Evolutionary conservation across 257 asterid genomes (phyloP).

Genomic region (Cruciata laevipes): DNA sequence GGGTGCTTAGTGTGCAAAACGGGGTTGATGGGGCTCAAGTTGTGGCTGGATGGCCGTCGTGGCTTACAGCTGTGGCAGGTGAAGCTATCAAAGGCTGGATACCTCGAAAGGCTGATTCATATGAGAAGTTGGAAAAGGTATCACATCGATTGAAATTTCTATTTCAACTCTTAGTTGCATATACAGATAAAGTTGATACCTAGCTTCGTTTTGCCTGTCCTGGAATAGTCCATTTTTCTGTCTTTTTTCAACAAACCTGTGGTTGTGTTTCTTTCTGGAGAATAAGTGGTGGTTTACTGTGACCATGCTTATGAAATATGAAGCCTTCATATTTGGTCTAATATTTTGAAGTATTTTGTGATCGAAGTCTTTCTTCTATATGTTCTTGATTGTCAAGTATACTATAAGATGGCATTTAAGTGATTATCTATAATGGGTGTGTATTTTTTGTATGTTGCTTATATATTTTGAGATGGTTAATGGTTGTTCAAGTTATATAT

Average conservation of each 20-base stretch:
- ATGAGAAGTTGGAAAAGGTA: constrained; percentile 89
- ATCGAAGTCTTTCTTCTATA: not conserved
- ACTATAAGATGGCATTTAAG: not conserved
- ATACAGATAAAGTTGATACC: not conserved
- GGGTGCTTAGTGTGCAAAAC: constrained; percentile 46
- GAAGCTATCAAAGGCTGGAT: constrained; percentile 95
- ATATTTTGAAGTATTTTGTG: not conserved
- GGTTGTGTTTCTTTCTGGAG: not conserved
- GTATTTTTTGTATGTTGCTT: not conserved
- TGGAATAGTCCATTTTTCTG: not conserved
- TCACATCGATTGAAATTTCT: not conserved
- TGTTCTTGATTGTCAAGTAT: not conserved
- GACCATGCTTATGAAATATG: not conserved
- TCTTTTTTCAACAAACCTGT: not conserved
- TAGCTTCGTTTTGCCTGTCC: not conserved
- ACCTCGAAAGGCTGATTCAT: constrained; percentile 83
- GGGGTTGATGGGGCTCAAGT: constrained; percentile 77
- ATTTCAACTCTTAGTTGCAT: not conserved
- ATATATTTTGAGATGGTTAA: not conserved
- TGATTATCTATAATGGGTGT: not conserved
- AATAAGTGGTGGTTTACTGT: no score
- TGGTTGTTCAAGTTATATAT: constrained; percentile 13
- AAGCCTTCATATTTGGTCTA: not conserved
- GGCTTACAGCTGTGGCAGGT: constrained; percentile 83
- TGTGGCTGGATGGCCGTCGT: constrained; percentile 88